These are phyloP conservation scores for Cladosporium colombiae DNA, from an alignment of 2,329 filamentous ascomycete genomes.

Conservation along the genomic window DNA sequence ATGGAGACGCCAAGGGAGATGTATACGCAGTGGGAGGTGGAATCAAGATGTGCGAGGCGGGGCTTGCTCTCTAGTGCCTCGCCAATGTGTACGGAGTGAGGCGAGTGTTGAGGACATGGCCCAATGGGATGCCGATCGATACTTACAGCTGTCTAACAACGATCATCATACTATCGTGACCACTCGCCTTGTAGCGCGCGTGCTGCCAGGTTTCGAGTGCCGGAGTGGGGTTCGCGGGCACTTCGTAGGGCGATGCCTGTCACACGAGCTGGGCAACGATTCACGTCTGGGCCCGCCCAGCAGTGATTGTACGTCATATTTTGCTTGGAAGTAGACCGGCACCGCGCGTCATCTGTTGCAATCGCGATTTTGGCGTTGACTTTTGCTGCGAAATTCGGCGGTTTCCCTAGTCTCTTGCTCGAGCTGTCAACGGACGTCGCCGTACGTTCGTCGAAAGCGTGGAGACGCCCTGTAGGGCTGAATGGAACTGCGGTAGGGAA, in stretches of 20 bases:
- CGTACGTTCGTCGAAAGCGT: neutral
- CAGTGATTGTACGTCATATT: slow-evolving; percentile 13
- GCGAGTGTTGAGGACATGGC: neutral
- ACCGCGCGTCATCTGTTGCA: slow-evolving; percentile 16
- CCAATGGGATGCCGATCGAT: neutral
- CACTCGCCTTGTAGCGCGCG: slow-evolving; percentile 9
- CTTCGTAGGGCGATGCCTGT: slow-evolving; percentile 4
- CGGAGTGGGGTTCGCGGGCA: slow-evolving; percentile 16
- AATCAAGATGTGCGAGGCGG: slow-evolving; percentile 1
- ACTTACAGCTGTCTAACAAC: neutral
- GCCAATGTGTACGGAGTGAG: neutral
- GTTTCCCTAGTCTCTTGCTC: neutral
- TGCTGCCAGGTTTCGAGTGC: slow-evolving; percentile 13
- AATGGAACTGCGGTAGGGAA: neutral
- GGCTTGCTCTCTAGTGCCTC: neutral
- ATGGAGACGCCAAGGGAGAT: slow-evolving; percentile 14
- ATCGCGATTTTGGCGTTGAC: neutral
- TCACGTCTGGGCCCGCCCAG: slow-evolving; percentile 8
- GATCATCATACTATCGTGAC: neutral
- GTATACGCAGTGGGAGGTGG: neutral
- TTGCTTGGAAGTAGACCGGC: slow-evolving; percentile 7
- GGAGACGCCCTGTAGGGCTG: slow-evolving; percentile 15
- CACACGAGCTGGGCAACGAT: slow-evolving; percentile 5
- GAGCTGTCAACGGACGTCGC: slow-evolving; percentile 2
- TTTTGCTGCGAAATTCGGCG: neutral